A percentile compares a stretch with the other conserved stretches of the same genome.
These are phyloP conservation scores for Closterium sp. DNA, from an alignment of 139 green algal genomes.

Conservation along the genomic window DNA sequence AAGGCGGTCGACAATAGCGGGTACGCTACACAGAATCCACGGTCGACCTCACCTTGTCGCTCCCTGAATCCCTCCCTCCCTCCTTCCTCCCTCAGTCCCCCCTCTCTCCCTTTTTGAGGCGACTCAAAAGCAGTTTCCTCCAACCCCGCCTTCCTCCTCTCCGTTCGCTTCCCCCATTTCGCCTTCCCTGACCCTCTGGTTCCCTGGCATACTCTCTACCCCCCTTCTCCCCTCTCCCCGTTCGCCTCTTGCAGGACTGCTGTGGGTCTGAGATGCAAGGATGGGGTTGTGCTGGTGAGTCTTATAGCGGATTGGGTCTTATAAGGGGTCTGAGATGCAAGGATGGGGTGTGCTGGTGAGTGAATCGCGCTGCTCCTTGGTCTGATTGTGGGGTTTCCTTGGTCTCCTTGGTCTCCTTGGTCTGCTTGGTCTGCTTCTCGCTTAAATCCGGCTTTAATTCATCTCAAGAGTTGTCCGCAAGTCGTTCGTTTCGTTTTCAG, in stretches of 20 bases:
- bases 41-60: too few species aligned
- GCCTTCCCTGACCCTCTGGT: constrained; percentile 12
- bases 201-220: background rate
- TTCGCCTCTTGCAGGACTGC: constrained; percentile 71
- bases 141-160: too few species aligned
- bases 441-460: too few species aligned
- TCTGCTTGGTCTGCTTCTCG: too few species aligned
- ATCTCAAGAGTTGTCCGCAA: too few species aligned
- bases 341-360: background rate
- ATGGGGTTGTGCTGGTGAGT: constrained; percentile 92
- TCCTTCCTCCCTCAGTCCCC: too few species aligned
- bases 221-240: background rate
- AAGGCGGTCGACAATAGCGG: constrained; percentile 98
- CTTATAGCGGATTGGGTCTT: background rate
- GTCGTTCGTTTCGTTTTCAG: background rate
- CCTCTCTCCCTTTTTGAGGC: too few species aligned
- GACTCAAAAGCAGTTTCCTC: too few species aligned
- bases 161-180: too few species aligned
- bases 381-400: background rate
- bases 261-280: constrained; percentile 88
- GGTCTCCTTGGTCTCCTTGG: too few species aligned
- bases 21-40: constrained; percentile 53
- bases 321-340: background rate
- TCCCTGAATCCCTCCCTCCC: too few species aligned
- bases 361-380: too few species aligned